Evolutionary conservation across 345 rosid genomes (phyloP), one percentile per base, ranked within the genome.

Genomic region (Pistacia vera): DNA sequence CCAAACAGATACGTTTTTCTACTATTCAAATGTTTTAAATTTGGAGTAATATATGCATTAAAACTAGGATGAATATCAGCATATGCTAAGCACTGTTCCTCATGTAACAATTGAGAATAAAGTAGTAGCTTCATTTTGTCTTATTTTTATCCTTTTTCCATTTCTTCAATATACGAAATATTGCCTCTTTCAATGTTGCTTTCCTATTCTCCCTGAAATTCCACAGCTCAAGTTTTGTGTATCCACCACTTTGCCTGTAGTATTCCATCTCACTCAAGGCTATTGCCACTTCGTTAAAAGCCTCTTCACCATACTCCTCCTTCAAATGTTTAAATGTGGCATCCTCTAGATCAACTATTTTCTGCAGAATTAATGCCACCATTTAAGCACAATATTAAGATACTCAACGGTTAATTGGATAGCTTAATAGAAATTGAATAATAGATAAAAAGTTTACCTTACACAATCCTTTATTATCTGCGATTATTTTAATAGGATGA

Each of bases 231-330:
- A 25, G 81, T 70, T 1, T 25, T 25, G 54, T 44, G 81, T 83
- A 79, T 67, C 90, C 81, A 25, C 88, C 90, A 75, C 85, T 85
- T 38, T 80, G 82, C 20, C 83, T 85, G 63, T 81, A 87, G 52
- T 87, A 82, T 13, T 77, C 81, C 73, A 83, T 57, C 77, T 87
- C 86, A 3, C 7, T 60, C 52, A 85, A 17, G 16, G 88, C 85
- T 36, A 66, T 76, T 12, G 20, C 54, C 57, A 85, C 85, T 56
- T 85, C 82, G 63, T 70, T 11, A 30, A 28, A 77, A 51, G 62
- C 86, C 54, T 75, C 86, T 55, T 73, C 80, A 10, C 85, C 88
- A 11, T 17, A 68, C n/a, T 66, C 74, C 73, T 68, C 25, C 25
- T 25, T 81, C 16, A 87, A 74, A 12, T 30, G 58, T 70, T 79